phyloP scores from a whole-genome alignment of 169 alveolate species.

The Plasmodium knowlesi region DNA sequence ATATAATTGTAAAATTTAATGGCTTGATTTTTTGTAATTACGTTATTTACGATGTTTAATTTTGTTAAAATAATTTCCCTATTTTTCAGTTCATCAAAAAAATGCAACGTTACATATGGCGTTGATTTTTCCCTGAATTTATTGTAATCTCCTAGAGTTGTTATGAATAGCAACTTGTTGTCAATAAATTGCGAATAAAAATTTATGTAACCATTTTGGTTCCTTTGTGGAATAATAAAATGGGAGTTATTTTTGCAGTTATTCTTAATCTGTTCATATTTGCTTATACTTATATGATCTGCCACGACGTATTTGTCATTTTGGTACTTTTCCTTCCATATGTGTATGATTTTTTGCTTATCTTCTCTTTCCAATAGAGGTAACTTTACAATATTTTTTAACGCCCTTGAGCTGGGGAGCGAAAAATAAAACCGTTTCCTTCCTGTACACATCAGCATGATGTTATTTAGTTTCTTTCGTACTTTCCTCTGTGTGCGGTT shows the following conservation, averaged over 20 bases:
- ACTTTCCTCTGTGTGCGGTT: neutral
- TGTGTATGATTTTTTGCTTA: slow-evolving; percentile 41
- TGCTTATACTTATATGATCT: slow-evolving; percentile 31
- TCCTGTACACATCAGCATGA: slow-evolving; percentile 1
- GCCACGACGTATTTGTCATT: slow-evolving; percentile 46
- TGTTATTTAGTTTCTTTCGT: slow-evolving; percentile 6
- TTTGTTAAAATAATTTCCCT: slow-evolving; percentile 60
- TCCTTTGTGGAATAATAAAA: slow-evolving; percentile 58
- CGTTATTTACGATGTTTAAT: slow-evolving; percentile 22
- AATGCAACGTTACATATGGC: slow-evolving; percentile 60
- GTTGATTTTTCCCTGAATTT: slow-evolving; percentile 31
- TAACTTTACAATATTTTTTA: slow-evolving; percentile 58
- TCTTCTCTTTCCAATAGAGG: slow-evolving; percentile 40
- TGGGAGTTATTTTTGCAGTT: slow-evolving; percentile 65
- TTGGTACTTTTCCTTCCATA: slow-evolving; percentile 62
- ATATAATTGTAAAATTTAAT: slow-evolving; percentile 41
- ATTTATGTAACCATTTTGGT: slow-evolving; percentile 66
- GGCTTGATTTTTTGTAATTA: slow-evolving; percentile 61
- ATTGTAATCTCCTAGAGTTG: slow-evolving; percentile 37
- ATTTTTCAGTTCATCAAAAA: slow-evolving; percentile 66
- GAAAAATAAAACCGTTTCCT: slow-evolving; percentile 57
- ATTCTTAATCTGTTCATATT: slow-evolving; percentile 57
- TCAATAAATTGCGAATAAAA: slow-evolving; percentile 56
- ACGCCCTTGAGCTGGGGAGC: slow-evolving; percentile 43
- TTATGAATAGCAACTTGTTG: slow-evolving; percentile 29